Conservation (phyloP, 371 early-diverging fungal genomes). For the Mucor sp. region DNA sequence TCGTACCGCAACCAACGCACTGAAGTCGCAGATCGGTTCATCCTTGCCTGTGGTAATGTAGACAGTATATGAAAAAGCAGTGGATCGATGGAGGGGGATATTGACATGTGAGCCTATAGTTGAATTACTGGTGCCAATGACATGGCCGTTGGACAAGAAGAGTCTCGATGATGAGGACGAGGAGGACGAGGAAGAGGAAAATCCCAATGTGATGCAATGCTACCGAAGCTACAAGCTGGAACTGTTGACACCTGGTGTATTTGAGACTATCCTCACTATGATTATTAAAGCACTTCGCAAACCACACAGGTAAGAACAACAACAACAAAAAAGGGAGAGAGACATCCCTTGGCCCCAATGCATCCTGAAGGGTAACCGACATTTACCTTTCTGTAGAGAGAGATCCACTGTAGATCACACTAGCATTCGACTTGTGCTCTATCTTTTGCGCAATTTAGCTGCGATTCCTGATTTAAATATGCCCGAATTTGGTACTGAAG, state of each 20-base stretch:
- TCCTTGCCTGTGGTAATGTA: constrained; percentile 57
- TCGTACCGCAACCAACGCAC: constrained; percentile 46
- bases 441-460: constrained; percentile 79
- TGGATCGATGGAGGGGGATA: background rate
- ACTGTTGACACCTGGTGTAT: constrained; percentile 59
- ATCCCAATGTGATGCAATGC: constrained; percentile 53
- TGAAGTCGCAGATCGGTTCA: constrained; percentile 50
- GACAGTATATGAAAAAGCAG: constrained; percentile 8
- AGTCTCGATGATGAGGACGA: constrained; percentile 44
- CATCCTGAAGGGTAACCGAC: background rate
- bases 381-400: constrained; percentile 30
- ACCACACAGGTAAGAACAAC: constrained; percentile 40
- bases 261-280: constrained; percentile 48
- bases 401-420: constrained; percentile 69
- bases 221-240: constrained; percentile 72
- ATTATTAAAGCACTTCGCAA: constrained; percentile 55
- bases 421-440: constrained; percentile 73
- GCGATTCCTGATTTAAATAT: constrained; percentile 76
- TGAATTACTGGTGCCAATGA: constrained; percentile 77
- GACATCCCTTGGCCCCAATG: background rate
- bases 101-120: constrained; percentile 33
- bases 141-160: constrained; percentile 57
- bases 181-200: constrained; percentile 44
- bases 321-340: background rate
- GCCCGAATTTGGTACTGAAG: constrained; percentile 37